These are phyloP conservation scores for Aureobasidium musti DNA, from an alignment of 2,329 filamentous ascomycete genomes.

Conservation along the genomic window DNA sequence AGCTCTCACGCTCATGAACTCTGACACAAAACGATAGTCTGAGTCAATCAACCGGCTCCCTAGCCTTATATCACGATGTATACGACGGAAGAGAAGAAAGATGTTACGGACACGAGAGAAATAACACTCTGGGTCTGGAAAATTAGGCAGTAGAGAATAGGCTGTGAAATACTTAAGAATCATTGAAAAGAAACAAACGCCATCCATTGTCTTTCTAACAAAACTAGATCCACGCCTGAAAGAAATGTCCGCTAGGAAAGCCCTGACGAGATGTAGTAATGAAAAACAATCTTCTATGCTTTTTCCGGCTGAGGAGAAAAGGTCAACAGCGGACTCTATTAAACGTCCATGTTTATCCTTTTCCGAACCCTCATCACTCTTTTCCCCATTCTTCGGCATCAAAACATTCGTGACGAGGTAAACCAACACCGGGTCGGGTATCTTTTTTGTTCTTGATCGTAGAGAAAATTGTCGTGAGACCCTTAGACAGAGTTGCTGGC, in stretches of 20 bases:
- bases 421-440: conserved; percentile 28
- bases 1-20: background rate
- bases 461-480: conserved; percentile 8
- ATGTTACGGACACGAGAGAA: background rate
- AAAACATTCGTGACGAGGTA: conserved; percentile 22
- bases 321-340: conserved; percentile 13
- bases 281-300: conserved; percentile 17
- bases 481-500: conserved; percentile 69
- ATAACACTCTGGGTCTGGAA: background rate
- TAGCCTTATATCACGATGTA: conserved; percentile 8
- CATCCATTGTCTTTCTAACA: conserved; percentile 25
- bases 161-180: background rate
- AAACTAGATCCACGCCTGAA: conserved; percentile 20
- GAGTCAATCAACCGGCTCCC: background rate
- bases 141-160: background rate
- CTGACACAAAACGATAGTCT: conserved; percentile 16
- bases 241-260: conserved; percentile 23
- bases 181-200: conserved; percentile 14
- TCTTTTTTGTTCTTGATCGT: conserved; percentile 24
- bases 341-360: background rate
- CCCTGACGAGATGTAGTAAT: conserved; percentile 4
- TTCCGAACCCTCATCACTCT: conserved; percentile 2
- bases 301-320: conserved; percentile 8
- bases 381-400: conserved; percentile 14
- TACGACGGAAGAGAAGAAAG: background rate